Base-by-base conservation (phyloP, 2,329 filamentous ascomycete species). In the Fusarium mangiferae region DNA sequence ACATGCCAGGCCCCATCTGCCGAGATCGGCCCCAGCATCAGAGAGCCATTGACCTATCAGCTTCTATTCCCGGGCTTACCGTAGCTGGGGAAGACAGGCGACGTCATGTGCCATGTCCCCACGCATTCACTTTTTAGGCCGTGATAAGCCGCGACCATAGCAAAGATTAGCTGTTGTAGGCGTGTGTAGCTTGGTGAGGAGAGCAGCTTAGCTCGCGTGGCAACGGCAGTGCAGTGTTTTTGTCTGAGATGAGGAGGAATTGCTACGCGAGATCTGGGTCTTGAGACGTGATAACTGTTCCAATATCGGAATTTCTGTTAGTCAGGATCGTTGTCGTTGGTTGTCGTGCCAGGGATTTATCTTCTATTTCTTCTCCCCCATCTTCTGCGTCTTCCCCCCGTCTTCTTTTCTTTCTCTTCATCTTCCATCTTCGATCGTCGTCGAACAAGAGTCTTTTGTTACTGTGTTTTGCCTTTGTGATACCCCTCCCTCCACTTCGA, bases 111-210 rank as follows among this genome's bases (percentile, higher is more conserved):
- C 54, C 51, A 54, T 62, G 52, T 42, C 66, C 59, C 74, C 72
- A 61, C 62, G 58, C 66, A 57, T 46, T 65, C 24, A 51, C 54
- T 63, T 38, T 67, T 72, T 72, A 78, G 77, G 76, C 79, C 79
- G 79, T 72, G 73, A 78, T 79, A 80, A 80, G 76, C 79, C 79
- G 79, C 78, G 66, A 68, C 24, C 41, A 33, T n/a, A 46, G 56
- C 49, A 52, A 54, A 74, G 61, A 68, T 61, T 69, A 59, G 45
- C 66, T 69, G 24, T 13, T 55, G 51, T n/a, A 44, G 44, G 46
- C 26, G 22, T 26, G 26, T 38, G 63, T 55, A 65, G 59, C 35
- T 55, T 61, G 41, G 58, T 68, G 68, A 41, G 60, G 42, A 54
- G 45, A 61, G 36, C 12, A 44, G 36, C 45, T 69, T 62, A 68